Base-by-base conservation (phyloP, 331 rosid species). In the Malus hybrid region DNA sequence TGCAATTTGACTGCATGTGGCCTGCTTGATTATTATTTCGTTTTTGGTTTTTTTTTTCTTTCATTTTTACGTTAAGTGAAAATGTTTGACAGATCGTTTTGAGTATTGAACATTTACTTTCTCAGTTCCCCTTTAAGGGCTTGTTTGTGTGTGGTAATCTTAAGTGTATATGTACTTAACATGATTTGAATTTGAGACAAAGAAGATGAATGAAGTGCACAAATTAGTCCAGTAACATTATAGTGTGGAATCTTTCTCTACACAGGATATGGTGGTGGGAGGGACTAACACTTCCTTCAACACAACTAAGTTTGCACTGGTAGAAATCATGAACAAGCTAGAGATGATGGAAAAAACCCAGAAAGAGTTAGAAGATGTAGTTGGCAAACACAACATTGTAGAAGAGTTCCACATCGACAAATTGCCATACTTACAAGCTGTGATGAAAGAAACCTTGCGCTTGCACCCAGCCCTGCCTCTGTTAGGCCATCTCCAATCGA, bases 391-490 rank as follows among this genome's bases (percentile, higher is more conserved):
- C 30, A 82, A 74, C 48, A 64, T 79, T 1, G 96, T 93, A 3
- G 97, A 93, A 82, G 97, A 93, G 78, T 87, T 84, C 4, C 85
- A 91, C 71, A 86, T 87, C 56, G 81, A 72, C 6, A 82, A 82
- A 32, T 62, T 93, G 0, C 82, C 89, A 0, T 89, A 90, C 66
- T 83, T 94, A 8, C 77, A 77, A 46, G 98, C 93, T 4, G 87
- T 90, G 33, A 87, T 91, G 92, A 94, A 91, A 81, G 98, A 91
- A 87, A 82, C 92, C 1, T 82, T 94, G 6, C 82, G 96, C 6
- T 57, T 94, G 46, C 93, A 91, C 46, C 91, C 91, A 5, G 75
- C 12, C 1, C 79, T 91, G 44, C 97, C 97, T 2, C 73, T 94
- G 0, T 2, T 39, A 36, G 11, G 44, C 11, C 44, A 36, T 36